These are phyloP conservation scores for Saccharomyces uvarum DNA, from an alignment of 1,139 yeast species.

Conservation along the genomic window DNA sequence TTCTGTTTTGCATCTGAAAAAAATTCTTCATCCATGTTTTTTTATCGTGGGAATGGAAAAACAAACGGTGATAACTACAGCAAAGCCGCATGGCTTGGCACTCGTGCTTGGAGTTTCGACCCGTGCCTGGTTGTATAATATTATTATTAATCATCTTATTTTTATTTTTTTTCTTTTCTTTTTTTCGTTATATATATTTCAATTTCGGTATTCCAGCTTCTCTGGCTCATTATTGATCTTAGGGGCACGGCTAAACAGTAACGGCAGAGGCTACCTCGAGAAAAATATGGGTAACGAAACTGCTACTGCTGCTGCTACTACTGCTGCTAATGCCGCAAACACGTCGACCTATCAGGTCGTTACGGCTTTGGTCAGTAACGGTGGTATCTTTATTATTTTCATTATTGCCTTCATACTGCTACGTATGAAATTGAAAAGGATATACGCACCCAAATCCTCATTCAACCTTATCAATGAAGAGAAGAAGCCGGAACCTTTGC, in stretches of 20 bases:
- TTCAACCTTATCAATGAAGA: conserved; percentile 53
- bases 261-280: background rate
- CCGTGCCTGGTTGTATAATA: conserved; percentile 1
- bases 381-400: conserved; percentile 47
- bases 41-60: background rate
- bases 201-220: background rate
- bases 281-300: too few species aligned
- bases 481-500: conserved; percentile 54
- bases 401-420: conserved; percentile 46
- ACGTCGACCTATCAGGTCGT: conserved; percentile 62
- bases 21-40: background rate
- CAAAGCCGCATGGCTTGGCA: conserved; percentile 1
- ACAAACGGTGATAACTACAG: background rate
- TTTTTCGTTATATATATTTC: background rate
- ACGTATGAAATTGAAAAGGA: conserved; percentile 50
- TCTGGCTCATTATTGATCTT: background rate
- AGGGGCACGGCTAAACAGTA: background rate
- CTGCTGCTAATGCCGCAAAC: conserved; percentile 22
- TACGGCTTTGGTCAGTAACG: conserved; percentile 50
- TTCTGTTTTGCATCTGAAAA: background rate
- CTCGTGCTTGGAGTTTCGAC: background rate
- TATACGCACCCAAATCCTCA: conserved; percentile 60
- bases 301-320: conserved; percentile 10
- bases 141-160: background rate
- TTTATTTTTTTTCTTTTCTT: background rate